Base-by-base conservation (phyloP, 805 yeast genomes). In the Groenewaldozyma tartarivorans region DNA sequence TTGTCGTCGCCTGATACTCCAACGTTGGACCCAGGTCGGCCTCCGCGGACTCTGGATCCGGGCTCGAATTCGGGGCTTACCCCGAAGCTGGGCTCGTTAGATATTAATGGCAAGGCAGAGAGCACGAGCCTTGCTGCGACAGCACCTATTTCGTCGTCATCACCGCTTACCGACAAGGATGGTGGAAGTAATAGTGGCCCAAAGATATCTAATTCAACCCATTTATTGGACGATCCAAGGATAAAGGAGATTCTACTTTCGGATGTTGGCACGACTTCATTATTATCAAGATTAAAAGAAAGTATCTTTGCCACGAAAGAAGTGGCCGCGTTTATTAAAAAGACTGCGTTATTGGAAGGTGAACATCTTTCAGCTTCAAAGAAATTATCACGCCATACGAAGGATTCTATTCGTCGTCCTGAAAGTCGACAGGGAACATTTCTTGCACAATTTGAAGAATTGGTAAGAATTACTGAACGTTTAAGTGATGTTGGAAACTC, bases 251-350 rank as follows among this genome's bases (percentile, higher is more conserved):
- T 60, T 36, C 45, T 61, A 36, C 49, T 58, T 27, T 53, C 60
- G 2, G 66, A 61, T 38, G 70, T 77, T 4, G 83, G 94, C 2
- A 71, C 86, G 39, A 92, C 82, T 45, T 69, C 85, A 0, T 66
- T 90, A 16, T 66, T 88, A 38, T 63, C 69, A 1, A 69, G 94
- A 33, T 68, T 88, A 43, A 90, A 90, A 61, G 90, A 81, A 58
- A 76, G 87, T 43, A 69, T 88, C 34, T 69, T 71, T 45, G 79
- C 94, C 0, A 80, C 94, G 48, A 95, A 87, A 53, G 97, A 92
- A 55, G 79, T 86, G 51, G 69, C 85, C 21, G 75, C 76, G 50
- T 92, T 75, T 59, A 66, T 90, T 41, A 81, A 81, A 57, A 83
- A 80, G 61, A 81, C 83, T 52, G 86, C 86, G 21, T 64, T 73